Conservation (phyloP, 2,329 filamentous ascomycete species). For the Fusarium armeniacum region DNA sequence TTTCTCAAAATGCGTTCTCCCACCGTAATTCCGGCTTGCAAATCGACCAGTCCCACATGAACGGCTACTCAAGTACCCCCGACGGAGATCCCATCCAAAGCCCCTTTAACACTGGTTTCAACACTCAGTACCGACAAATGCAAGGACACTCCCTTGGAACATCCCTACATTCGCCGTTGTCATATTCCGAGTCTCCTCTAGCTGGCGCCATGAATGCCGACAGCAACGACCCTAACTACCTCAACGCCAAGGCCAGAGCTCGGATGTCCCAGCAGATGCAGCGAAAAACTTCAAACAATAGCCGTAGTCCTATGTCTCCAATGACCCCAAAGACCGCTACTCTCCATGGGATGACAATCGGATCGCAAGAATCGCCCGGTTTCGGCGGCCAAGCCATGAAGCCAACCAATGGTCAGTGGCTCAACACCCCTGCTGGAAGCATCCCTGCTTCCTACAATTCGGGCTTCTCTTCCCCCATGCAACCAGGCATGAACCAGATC, state of each 20-base stretch:
- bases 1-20: constrained; percentile 65
- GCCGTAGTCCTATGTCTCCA: constrained; percentile 71
- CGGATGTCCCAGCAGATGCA: constrained; percentile 75
- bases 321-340: constrained; percentile 89
- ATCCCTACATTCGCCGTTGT: constrained; percentile 61
- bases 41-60: constrained; percentile 75
- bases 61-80: constrained; percentile 90
- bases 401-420: constrained; percentile 89
- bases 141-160: constrained; percentile 70
- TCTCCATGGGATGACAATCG: constrained; percentile 78
- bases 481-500: constrained; percentile 79
- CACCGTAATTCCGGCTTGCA: constrained; percentile 65
- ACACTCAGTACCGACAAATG: constrained; percentile 82
- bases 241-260: constrained; percentile 73
- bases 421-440: constrained; percentile 83
- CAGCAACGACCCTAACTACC: constrained; percentile 66
- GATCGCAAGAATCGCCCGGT: constrained; percentile 74
- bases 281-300: constrained; percentile 80
- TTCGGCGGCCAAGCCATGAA: constrained; percentile 88
- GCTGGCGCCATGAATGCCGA: constrained; percentile 66
- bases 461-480: constrained; percentile 86
- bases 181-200: constrained; percentile 57
- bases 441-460: constrained; percentile 90
- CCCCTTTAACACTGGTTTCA: constrained; percentile 85
- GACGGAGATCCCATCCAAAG: constrained; percentile 94